A percentile compares a stretch with the other conserved stretches of the same genome.
Evolutionary conservation across 2,329 filamentous ascomycete species (phyloP).

Genomic region (Apiospora hydei): DNA sequence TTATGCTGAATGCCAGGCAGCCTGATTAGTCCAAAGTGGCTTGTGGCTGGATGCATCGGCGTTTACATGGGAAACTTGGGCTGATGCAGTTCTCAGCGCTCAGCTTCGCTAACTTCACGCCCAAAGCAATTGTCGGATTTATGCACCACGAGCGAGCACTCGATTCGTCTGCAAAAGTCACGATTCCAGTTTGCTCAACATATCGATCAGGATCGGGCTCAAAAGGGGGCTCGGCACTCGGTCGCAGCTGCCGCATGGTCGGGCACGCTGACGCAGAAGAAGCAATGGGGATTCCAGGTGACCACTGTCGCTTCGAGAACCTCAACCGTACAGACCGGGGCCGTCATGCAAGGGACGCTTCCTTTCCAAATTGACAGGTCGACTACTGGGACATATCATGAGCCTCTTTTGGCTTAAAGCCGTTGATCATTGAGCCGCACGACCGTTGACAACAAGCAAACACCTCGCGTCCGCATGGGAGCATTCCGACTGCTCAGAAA

Average conservation of each 20-base stretch:
- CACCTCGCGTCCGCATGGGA: background rate
- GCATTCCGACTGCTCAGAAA: slow-evolving; percentile 2
- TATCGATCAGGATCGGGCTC: background rate
- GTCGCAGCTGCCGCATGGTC: background rate
- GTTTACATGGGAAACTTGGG: background rate
- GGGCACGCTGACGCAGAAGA: background rate
- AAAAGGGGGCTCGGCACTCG: background rate
- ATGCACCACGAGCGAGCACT: background rate
- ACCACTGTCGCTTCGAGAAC: background rate
- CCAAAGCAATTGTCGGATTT: background rate
- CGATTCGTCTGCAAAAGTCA: background rate
- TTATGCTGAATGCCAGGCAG: background rate
- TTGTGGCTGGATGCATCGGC: background rate
- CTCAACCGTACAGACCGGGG: background rate
- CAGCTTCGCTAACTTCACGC: background rate
- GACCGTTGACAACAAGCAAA: background rate
- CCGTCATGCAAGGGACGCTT: background rate
- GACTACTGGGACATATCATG: background rate
- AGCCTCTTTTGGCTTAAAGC: background rate
- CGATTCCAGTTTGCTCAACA: background rate
- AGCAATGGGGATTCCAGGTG: background rate
- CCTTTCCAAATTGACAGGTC: slow-evolving; percentile 4
- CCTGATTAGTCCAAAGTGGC: background rate
- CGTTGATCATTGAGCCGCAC: slow-evolving; percentile 3
- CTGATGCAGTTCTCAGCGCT: background rate